Conservation (phyloP, 2,329 filamentous ascomycete species). For the Eurotiales sp. region DNA sequence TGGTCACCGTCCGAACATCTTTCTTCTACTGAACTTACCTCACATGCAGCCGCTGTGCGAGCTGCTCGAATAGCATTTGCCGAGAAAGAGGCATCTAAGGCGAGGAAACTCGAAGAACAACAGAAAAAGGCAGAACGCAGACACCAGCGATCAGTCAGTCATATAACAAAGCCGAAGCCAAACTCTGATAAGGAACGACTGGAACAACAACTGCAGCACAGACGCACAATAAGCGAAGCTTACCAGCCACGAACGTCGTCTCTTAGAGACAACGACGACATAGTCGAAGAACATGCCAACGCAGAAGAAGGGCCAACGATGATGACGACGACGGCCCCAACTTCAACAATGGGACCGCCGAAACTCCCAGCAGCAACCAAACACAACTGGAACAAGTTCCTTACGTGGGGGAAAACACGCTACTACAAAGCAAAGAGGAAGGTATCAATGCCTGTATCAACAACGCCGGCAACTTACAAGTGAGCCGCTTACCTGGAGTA, state of each 20-base stretch:
- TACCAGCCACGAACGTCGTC: background rate
- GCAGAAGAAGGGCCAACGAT: background rate
- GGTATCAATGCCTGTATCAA: conserved; percentile 20
- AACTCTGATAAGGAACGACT: conserved; percentile 18
- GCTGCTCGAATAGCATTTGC: conserved; percentile 56
- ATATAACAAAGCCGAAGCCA: conserved; percentile 17
- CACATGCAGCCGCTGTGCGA: conserved; percentile 54
- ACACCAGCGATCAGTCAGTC: conserved; percentile 35
- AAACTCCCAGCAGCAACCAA: conserved; percentile 9
- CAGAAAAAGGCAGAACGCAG: conserved; percentile 44
- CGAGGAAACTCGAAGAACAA: conserved; percentile 52
- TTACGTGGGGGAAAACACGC: conserved; percentile 55
- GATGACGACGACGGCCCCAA: background rate
- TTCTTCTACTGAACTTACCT: conserved; percentile 50
- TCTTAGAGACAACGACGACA: background rate
- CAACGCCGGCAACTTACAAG: background rate
- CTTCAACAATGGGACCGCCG: background rate
- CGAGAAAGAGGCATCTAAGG: conserved; percentile 57
- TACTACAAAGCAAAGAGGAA: conserved; percentile 49
- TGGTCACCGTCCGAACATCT: conserved; percentile 30
- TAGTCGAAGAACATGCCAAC: background rate
- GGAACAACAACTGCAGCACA: conserved; percentile 18
- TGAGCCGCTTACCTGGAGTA: background rate
- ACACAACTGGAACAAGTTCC: conserved; percentile 51
- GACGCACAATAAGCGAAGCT: conserved; percentile 8